Base-by-base conservation (phyloP, 257 asterid genomes). In the Solanum corneliomulleri region DNA sequence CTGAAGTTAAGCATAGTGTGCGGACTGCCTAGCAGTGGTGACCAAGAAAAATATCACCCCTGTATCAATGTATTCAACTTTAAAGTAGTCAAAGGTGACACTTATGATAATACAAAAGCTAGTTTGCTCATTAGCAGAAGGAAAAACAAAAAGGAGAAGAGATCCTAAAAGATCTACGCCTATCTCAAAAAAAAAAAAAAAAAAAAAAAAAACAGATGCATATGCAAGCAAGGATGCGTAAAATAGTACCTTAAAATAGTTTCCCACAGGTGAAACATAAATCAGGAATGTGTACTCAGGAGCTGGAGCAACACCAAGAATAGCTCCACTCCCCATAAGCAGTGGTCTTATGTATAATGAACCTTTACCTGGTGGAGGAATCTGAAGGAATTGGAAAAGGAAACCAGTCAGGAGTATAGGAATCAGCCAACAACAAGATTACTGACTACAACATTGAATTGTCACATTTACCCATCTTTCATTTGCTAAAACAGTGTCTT, bases 271-370 rank as follows among this genome's bases (percentile, higher is more conserved):
- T 11, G 99, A 93, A 84, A 97, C 99, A 87, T 95, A 97, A 87
- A 96, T 93, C 89, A 97, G 88, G 87, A 96, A 96, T 76, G 99
- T 97, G 90, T 97, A 95, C 89, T 97, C 99, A 1, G 99, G 98
- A 89, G 99, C 95, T 45, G 99, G 99, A 89, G 99, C 97, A 88
- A 97, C 98, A 83, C 99, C 99, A 39, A 97, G 95, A 90, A 96
- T 96, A 82, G 98, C 95, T 78, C 99, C 99, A 90, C 98, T 97
- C 62, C 99, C 99, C 98, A 97, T 95, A 66, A 96, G 98, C 96
- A 97, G 89, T 29, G 99, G 99, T 81, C 99, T 93, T 86, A 97
- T 93, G 69, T 97, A 97, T 56, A 97, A 90, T 74, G 99, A 94
- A 85, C 99, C 99, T 94, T 92, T 97, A 78, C 99, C 99, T 3